phyloP scores from a whole-genome alignment of 2,329 filamentous ascomycete genomes.

The Lizonia empirigonia region DNA sequence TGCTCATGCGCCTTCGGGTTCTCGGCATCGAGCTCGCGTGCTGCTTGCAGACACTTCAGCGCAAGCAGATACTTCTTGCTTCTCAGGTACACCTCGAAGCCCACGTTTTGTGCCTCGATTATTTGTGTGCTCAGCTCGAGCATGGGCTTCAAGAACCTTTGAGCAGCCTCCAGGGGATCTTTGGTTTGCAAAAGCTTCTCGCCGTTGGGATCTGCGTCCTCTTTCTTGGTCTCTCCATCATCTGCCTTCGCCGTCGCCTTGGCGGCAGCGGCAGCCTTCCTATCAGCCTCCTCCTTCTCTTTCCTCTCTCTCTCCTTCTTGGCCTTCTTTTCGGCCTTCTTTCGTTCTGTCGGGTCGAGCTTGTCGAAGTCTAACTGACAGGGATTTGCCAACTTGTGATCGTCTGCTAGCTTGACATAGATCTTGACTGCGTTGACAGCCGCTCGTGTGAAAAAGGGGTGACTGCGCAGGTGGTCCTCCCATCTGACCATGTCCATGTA shows the following conservation, averaged over 20 bases:
- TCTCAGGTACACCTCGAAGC: conserved; percentile 88
- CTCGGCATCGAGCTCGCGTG: conserved; percentile 69
- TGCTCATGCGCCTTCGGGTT: conserved; percentile 79
- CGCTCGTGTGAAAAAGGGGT: conserved; percentile 88
- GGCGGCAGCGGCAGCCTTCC: conserved; percentile 75
- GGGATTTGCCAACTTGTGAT: conserved; percentile 68
- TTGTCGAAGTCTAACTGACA: conserved; percentile 62
- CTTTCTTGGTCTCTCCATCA: conserved; percentile 73
- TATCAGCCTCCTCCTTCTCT: conserved; percentile 76
- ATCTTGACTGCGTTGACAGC: conserved; percentile 81
- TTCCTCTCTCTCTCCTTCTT: conserved; percentile 75
- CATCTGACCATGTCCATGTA: conserved; percentile 97
- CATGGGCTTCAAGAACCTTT: conserved; percentile 82
- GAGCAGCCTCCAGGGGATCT: conserved; percentile 82
- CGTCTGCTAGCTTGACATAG: conserved; percentile 79
- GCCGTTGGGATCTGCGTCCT: conserved; percentile 87
- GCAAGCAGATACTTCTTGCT: conserved; percentile 86
- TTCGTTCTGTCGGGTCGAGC: conserved; percentile 68
- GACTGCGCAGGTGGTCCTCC: conserved; percentile 89
- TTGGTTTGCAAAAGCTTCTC: conserved; percentile 78
- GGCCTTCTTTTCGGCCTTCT: conserved; percentile 89
- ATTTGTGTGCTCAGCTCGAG: conserved; percentile 82
- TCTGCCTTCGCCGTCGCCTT: conserved; percentile 65
- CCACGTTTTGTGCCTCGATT: conserved; percentile 79
- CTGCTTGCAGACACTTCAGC: conserved; percentile 80